A percentile compares a stretch with the other conserved stretches of the same genome.
These are phyloP conservation scores for Agastache rugosa DNA, from an alignment of 257 asterid genomes.

Conservation along the genomic window DNA sequence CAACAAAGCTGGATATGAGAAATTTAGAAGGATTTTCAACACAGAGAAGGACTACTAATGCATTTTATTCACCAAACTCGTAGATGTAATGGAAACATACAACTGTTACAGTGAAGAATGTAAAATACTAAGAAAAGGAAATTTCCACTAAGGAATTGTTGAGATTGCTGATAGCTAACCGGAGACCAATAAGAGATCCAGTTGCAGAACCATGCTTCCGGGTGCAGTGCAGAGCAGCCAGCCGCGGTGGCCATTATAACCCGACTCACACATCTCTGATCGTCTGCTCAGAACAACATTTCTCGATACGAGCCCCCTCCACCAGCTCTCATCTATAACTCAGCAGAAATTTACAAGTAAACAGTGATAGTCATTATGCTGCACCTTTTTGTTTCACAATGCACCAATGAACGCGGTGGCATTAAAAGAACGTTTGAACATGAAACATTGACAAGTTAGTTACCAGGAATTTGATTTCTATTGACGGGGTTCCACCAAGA, in stretches of 20 bases:
- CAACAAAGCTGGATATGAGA: not conserved
- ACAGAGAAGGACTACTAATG: not conserved
- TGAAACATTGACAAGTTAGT: not conserved
- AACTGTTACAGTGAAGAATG: slow-evolving; percentile 12
- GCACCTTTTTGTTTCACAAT: not conserved
- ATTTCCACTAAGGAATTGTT: not conserved
- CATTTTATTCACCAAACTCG: slow-evolving; percentile 33
- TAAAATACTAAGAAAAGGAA: not conserved
- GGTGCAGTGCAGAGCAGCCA: not conserved
- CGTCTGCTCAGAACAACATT: not conserved
- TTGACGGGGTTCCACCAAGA: slow-evolving; percentile 84
- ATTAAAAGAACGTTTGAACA: not conserved
- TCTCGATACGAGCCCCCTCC: slow-evolving; percentile 18
- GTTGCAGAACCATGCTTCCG: not conserved
- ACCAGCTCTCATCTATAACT: slow-evolving; percentile 5
- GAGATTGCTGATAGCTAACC: slow-evolving; percentile 11
- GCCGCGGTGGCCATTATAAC: not conserved
- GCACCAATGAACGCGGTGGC: not conserved
- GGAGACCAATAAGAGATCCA: not conserved
- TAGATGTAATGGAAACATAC: slow-evolving; percentile 32
- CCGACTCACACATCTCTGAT: slow-evolving; percentile 5
- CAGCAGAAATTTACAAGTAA: not conserved
- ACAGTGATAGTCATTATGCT: not conserved
- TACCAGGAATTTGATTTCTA: slow-evolving; percentile 44
- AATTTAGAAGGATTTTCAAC: not conserved